Evolutionary conservation across 2,329 filamentous ascomycete species (phyloP).

Genomic region (Hymenoscyphus linearis): DNA sequence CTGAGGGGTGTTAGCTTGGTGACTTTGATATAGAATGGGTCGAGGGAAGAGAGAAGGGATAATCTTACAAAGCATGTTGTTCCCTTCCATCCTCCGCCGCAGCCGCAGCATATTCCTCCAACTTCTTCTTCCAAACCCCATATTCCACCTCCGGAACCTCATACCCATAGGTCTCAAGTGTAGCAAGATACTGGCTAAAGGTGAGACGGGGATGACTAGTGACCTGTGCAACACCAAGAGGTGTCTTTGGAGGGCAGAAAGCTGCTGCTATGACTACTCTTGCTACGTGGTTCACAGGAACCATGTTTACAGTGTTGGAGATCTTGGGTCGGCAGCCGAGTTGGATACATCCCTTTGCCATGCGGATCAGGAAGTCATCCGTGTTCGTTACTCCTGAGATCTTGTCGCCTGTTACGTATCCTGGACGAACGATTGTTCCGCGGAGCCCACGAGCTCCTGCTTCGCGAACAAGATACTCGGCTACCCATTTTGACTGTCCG

Average conservation of each 20-base stretch:
- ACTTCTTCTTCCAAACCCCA: slow-evolving; percentile 58
- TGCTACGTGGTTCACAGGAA: slow-evolving; percentile 80
- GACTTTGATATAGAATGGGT: not conserved
- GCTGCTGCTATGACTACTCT: slow-evolving; percentile 72
- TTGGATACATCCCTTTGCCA: slow-evolving; percentile 85
- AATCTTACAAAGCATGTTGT: slow-evolving; percentile 61
- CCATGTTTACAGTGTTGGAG: slow-evolving; percentile 80
- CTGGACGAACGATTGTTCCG: slow-evolving; percentile 73
- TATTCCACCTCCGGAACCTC: slow-evolving; percentile 61
- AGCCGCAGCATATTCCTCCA: slow-evolving; percentile 53
- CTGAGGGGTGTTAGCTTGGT: slow-evolving; percentile 9
- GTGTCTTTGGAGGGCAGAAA: slow-evolving; percentile 35
- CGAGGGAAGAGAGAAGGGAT: slow-evolving; percentile 6
- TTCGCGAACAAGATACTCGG: slow-evolving; percentile 64
- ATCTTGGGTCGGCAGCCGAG: slow-evolving; percentile 69
- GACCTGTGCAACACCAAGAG: slow-evolving; percentile 59
- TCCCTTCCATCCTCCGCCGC: slow-evolving; percentile 41
- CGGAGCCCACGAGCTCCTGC: slow-evolving; percentile 71
- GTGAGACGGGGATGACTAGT: slow-evolving; percentile 73
- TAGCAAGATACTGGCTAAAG: slow-evolving; percentile 69
- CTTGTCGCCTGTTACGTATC: slow-evolving; percentile 76
- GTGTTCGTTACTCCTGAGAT: slow-evolving; percentile 67
- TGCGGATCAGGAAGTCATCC: slow-evolving; percentile 85
- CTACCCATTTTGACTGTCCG: slow-evolving; percentile 84
- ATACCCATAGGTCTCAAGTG: slow-evolving; percentile 69